Evolutionary conservation across 805 yeast species (phyloP), one percentile per base, ranked within the genome.

Genomic region (Kuraishia capsulata): DNA sequence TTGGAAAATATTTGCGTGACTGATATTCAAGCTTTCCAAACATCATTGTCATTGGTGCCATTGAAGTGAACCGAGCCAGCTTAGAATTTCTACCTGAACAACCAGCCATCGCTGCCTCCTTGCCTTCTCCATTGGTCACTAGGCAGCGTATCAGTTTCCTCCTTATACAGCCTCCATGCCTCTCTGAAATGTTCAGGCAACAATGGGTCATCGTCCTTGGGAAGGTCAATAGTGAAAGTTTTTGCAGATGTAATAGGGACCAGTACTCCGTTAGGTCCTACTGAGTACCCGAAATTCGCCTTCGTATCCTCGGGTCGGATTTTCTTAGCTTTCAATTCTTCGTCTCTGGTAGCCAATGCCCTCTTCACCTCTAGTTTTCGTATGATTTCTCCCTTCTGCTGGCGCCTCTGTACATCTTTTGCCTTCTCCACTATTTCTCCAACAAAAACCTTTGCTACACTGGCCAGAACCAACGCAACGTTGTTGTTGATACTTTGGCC

Each of bases 391-490:
- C 65, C 54, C 59, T 71, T 66, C 49, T 65, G 59, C 49, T 74
- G 73, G 41, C 72, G 65, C 39, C 70, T 64, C 52, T 85, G 89
- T 1, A 84, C 76, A 38, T 76, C 81, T 44, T 80, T 69, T 0
- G 96, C 95, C 49, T 76, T 68, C 44, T 89, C 94, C 10, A 89
- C 81, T 14, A 89, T 72, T 49, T 89, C 97, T 10, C 96, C 95
- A n/a, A 88, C 71, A 54, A 85, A 80, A 48, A 86, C 83, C 54
- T 89, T 89, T 2, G 95, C 83, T 39, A 87, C 71, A 56, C 96
- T 96, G 4, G 90, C 84, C 35, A 89, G 58, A 6, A 87, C 79
- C 38, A 85, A 78, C 0, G 95, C 83, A 18, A 87, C 80, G 44
- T 82, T 83, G 41, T 74, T 84, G 2, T 90, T 79, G 9, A 88